Evolutionary conservation across 2,329 filamentous ascomycete genomes (phyloP).

Genomic region (Aspergillus tanneri): DNA sequence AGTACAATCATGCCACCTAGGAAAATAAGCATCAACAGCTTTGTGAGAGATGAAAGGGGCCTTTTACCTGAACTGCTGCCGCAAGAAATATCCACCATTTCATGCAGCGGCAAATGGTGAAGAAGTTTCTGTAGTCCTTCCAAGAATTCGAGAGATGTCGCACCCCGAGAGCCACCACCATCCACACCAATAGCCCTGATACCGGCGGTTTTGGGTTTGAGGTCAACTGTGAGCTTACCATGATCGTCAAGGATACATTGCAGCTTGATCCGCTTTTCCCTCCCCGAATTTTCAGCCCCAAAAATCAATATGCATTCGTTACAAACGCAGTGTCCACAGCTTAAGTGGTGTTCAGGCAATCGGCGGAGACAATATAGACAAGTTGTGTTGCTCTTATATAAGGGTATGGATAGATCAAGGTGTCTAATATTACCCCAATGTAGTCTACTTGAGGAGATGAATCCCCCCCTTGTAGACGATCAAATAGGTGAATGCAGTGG

Average conservation of each 20-base stretch:
- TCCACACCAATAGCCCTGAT: conserved; percentile 11
- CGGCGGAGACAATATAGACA: conserved; percentile 10
- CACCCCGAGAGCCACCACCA: conserved; percentile 8
- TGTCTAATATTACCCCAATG: conserved; percentile 8
- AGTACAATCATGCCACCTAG: conserved; percentile 10
- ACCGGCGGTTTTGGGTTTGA: conserved; percentile 11
- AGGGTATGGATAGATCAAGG: conserved; percentile 1
- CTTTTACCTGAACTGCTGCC: conserved; percentile 11
- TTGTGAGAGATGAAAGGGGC: not conserved
- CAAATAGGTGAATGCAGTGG: conserved; percentile 6
- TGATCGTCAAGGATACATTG: conserved; percentile 5
- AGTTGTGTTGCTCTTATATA: conserved; percentile 7
- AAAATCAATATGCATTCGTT: conserved; percentile 2
- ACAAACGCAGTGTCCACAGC: conserved; percentile 10
- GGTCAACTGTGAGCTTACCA: conserved; percentile 6
- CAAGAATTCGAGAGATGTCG: conserved; percentile 10
- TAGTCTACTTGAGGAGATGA: conserved; percentile 8
- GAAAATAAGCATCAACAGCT: not conserved
- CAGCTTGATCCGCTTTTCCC: conserved; percentile 1
- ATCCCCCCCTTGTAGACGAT: conserved; percentile 5
- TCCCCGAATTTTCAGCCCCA: not conserved
- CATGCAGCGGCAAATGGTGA: conserved; percentile 6
- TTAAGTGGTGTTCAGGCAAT: conserved; percentile 10
- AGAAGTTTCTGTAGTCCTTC: conserved; percentile 10
- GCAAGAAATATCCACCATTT: conserved; percentile 11